A percentile compares a stretch with the other conserved stretches of the same genome.
phyloP scores from a whole-genome alignment of 164 flowering plant genomes.

The Chimonanthus praecox region DNA sequence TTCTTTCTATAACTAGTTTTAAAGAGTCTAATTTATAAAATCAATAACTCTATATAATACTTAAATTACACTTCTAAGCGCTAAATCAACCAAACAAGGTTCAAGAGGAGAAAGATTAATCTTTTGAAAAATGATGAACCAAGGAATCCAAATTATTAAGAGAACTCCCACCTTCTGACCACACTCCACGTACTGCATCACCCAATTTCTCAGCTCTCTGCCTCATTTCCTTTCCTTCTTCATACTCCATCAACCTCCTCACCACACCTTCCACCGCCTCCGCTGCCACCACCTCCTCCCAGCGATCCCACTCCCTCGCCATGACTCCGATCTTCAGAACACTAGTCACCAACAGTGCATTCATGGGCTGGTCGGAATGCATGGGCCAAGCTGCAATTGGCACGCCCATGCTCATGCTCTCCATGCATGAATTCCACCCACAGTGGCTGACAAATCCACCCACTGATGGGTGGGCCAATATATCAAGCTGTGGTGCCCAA shows the following conservation, averaged over 20 bases:
- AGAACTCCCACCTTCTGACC: slow-evolving; percentile 3
- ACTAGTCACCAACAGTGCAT: slow-evolving; percentile 34
- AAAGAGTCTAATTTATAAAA: too few relatives aligned
- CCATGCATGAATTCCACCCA: slow-evolving; percentile 62
- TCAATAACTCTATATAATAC: too few relatives aligned
- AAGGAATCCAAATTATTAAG: background rate
- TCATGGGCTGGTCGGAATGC: slow-evolving; percentile 74
- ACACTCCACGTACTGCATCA: background rate
- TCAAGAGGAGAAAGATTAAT: too few relatives aligned
- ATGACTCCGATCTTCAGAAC: slow-evolving; percentile 37
- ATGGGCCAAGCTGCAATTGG: slow-evolving; percentile 74
- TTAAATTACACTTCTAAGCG: too few relatives aligned
- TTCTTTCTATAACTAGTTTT: too few relatives aligned
- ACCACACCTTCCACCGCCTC: slow-evolving; percentile 1
- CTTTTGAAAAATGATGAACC: background rate
- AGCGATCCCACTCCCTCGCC: slow-evolving; percentile 34
- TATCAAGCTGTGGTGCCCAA: slow-evolving; percentile 54
- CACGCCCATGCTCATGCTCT: slow-evolving; percentile 44
- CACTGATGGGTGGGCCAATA: slow-evolving; percentile 33
- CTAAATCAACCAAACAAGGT: too few relatives aligned
- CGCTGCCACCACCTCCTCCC: slow-evolving; percentile 12
- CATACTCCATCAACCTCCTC: slow-evolving; percentile 12
- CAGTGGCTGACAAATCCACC: slow-evolving; percentile 63
- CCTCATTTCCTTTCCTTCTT: slow-evolving; percentile 5
- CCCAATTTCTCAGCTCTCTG: slow-evolving; percentile 8